Evolutionary conservation across 176 grass and related monocot genomes (phyloP).

Genomic region (Pharus latifolius): DNA sequence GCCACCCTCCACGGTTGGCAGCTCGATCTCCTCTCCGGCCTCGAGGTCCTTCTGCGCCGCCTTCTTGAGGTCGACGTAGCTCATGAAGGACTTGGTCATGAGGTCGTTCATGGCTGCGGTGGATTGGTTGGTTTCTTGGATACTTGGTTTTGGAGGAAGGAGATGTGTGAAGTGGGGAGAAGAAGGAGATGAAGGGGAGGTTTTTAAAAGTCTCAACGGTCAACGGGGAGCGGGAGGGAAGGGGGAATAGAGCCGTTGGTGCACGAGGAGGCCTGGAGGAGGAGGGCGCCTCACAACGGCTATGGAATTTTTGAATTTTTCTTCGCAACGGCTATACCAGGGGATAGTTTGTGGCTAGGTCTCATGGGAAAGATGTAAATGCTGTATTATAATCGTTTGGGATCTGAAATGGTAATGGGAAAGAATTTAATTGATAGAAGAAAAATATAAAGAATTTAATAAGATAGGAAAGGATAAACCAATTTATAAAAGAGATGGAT

Average conservation of each 20-base stretch:
- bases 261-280: background rate
- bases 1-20: slow-evolving; percentile 27
- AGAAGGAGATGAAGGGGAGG: background rate
- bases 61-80: slow-evolving; percentile 98
- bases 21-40: slow-evolving; percentile 28
- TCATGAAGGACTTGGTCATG: slow-evolving; percentile 99
- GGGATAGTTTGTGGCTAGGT: no score
- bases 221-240: slow-evolving; percentile 26
- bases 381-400: no score
- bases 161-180: background rate
- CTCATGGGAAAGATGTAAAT: no score
- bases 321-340: background rate
- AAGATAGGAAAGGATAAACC: no score
- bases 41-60: slow-evolving; percentile 86
- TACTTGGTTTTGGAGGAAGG: no score
- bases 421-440: no score
- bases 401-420: no score
- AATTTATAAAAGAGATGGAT: no score
- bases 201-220: slow-evolving; percentile 26
- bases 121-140: background rate
- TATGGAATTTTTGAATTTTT: background rate
- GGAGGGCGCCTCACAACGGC: slow-evolving; percentile 12
- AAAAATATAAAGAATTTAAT: no score
- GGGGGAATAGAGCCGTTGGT: slow-evolving; percentile 38
- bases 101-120: slow-evolving; percentile 80